Percentiles rank a stretch among this genome's conserved stretches.
Conservation (phyloP, 202 grass and related monocot species). For the Musa balbisiana region DNA sequence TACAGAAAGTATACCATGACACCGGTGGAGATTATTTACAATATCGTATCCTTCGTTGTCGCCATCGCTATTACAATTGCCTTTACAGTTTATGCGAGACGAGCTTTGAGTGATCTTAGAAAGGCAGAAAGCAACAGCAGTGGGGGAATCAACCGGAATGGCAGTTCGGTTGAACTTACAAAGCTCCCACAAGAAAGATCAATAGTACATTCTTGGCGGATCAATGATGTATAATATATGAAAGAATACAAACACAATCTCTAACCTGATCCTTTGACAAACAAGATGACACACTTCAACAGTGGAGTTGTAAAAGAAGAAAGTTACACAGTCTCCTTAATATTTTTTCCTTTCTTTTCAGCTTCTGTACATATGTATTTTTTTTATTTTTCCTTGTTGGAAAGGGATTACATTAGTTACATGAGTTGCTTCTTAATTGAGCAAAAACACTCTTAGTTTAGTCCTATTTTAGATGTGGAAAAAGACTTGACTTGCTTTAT, state of each 20-base stretch:
- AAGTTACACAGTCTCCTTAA: neutral
- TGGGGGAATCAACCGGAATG: conserved; percentile 3
- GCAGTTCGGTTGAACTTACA: conserved; percentile 14
- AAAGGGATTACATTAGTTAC: neutral
- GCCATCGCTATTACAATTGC: conserved; percentile 44
- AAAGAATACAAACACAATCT: neutral
- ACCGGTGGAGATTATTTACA: conserved; percentile 73
- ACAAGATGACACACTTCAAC: neutral
- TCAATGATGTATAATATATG: neutral
- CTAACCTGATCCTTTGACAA: neutral
- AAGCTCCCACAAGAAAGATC: conserved; percentile 14
- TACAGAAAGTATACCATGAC: conserved; percentile 70
- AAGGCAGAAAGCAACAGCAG: conserved; percentile 23
- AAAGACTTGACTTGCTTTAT: no score
- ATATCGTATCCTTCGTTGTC: conserved; percentile 47
- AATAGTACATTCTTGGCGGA: neutral
- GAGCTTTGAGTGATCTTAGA: conserved; percentile 47
- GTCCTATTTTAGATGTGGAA: no score
- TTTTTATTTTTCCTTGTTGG: neutral
- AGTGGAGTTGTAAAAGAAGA: neutral
- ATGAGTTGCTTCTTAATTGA: neutral
- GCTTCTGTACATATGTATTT: neutral
- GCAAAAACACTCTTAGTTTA: no score
- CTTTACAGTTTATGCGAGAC: conserved; percentile 67
- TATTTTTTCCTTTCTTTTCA: neutral